These are phyloP conservation scores for Amauroascus verrucosus DNA, from an alignment of 2,329 filamentous ascomycete genomes.

Conservation along the genomic window DNA sequence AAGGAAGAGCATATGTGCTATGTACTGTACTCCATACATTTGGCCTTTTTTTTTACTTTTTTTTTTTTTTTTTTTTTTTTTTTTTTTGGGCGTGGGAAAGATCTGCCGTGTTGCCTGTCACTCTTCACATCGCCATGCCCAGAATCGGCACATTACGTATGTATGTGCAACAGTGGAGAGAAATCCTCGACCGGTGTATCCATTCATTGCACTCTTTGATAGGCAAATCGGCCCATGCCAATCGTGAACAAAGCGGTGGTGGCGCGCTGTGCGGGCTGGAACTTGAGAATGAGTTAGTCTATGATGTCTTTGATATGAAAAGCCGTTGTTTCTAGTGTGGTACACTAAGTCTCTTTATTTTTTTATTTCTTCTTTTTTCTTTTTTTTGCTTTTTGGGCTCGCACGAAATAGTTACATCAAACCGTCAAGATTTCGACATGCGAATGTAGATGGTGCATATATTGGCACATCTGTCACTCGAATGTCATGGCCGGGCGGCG, in stretches of 20 bases:
- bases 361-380: too few relatives aligned
- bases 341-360: too few relatives aligned
- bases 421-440: too few relatives aligned
- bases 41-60: neutral
- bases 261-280: too few relatives aligned
- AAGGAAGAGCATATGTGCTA: too few relatives aligned
- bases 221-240: neutral
- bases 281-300: neutral
- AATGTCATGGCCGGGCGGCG: neutral
- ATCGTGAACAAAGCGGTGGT: neutral
- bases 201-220: too few relatives aligned
- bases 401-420: neutral
- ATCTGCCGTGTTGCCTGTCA: conserved; percentile 1
- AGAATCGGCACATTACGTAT: neutral
- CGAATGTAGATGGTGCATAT: neutral
- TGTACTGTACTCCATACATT: too few relatives aligned
- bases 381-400: neutral
- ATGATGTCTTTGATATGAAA: conserved; percentile 6
- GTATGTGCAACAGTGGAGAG: neutral
- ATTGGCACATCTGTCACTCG: neutral
- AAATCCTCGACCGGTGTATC: too few relatives aligned
- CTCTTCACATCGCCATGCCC: neutral
- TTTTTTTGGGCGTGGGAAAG: too few relatives aligned
- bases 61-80: too few relatives aligned
- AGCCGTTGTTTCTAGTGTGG: neutral